A percentile compares a stretch with the other conserved stretches of the same genome.
These are phyloP conservation scores for Wallacemonas rigidus DNA, from an alignment of 208 protist species.

Conservation along the genomic window DNA sequence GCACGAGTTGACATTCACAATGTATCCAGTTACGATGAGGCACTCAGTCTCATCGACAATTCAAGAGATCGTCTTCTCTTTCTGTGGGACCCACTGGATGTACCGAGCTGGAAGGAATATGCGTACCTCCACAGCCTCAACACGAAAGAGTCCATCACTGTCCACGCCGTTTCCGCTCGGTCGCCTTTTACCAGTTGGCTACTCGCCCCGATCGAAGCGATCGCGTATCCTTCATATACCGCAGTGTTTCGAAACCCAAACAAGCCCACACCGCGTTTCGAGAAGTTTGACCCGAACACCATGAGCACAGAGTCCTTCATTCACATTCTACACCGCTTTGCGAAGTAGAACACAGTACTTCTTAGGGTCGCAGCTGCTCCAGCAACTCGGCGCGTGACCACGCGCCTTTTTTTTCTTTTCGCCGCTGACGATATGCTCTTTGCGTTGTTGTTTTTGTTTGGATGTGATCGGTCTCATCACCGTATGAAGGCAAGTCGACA, in stretches of 20 bases:
- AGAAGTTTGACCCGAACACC: not conserved
- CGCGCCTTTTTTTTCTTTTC: too few species aligned
- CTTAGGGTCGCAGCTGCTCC: too few species aligned
- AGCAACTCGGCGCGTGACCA: too few species aligned
- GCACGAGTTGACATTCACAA: not conserved
- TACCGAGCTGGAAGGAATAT: conserved; percentile 6
- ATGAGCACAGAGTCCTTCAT: not conserved
- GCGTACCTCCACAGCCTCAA: not conserved
- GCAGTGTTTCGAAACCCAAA: not conserved
- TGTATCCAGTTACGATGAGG: conserved; percentile 5
- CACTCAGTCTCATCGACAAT: conserved; percentile 6
- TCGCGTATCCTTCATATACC: conserved; percentile 6
- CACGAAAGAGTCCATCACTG: not conserved
- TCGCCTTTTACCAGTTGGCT: not conserved
- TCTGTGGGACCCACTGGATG: conserved; percentile 14
- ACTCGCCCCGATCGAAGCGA: not conserved
- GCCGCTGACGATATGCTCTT: too few species aligned
- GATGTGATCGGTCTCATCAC: too few species aligned
- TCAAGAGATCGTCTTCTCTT: conserved; percentile 1
- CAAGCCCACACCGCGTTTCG: not conserved
- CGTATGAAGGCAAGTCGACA: too few species aligned
- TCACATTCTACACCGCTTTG: not conserved
- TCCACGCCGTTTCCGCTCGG: conserved; percentile 4
- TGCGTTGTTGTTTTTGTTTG: too few species aligned
- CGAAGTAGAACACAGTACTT: not conserved